Base-by-base conservation (phyloP, 2,329 filamentous ascomycete genomes). In the Periglandula ipomoeae region DNA sequence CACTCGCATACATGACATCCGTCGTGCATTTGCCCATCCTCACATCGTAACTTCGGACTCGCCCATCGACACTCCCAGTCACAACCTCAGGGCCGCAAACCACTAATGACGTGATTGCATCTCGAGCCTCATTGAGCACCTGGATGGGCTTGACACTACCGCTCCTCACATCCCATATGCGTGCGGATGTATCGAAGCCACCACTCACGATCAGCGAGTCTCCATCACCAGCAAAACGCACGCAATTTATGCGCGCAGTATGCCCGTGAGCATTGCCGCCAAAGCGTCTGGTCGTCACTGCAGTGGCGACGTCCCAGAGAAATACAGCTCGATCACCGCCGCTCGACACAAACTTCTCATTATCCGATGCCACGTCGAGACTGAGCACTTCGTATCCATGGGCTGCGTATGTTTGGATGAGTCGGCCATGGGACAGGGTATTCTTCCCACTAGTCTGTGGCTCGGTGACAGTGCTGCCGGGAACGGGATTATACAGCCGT, bases 301-400 rank as follows among this genome's bases (percentile, higher is more conserved):
- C 89, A 3, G 83, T 85, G 42, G 84, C 75, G 0, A 97, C 93
- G 66, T 98, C 93, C 93, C 93, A 97, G 5, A 96, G 75, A 62
- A 96, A 96, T 0, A 95, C 89, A 52, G 79, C 76, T 58, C 91
- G 87, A 70, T 98, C 93, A 51, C 93, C 93, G 56, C 93, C 93
- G 1, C 81, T 79, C n/a, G 84, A 90, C 9, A 83, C 84, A 65
- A 98, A 96, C 39, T 81, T 81, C 55, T 88, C 79, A 67, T 98
- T 98, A 69, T 89, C 84, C 22, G 71, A 61, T 7, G 80, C 71
- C 44, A 96, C 85, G 46, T 79, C 74, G 35, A 98, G 75, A 56
- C 87, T 86, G 52, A 96, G 82, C 7, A 98, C 85, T 58, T 90
- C 86, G 71, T 98, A 95, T 56, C 89, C 90, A 68, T 98, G 93